These are phyloP conservation scores for Ramaria rubella DNA, from an alignment of 768 basidiomycete genomes.

Conservation along the genomic window DNA sequence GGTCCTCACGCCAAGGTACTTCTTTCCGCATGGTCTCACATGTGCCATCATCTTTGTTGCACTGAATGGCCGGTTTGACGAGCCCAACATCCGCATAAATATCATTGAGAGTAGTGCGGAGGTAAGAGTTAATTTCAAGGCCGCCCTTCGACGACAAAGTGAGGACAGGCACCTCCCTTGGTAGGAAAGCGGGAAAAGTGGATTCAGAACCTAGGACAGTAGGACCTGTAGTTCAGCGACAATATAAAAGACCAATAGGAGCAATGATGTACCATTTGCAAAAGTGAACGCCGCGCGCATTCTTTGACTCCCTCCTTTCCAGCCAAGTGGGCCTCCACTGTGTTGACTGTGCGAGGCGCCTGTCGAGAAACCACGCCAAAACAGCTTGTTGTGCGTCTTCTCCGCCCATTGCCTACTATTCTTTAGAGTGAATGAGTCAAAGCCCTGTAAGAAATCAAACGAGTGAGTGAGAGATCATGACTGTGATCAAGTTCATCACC, in stretches of 20 bases:
- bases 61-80: conserved; percentile 37
- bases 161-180: neutral
- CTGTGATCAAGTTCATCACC: conserved; percentile 80
- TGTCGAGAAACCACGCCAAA: conserved; percentile 95
- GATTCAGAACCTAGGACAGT: neutral
- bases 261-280: neutral
- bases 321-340: conserved; percentile 36
- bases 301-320: neutral
- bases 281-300: neutral
- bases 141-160: neutral
- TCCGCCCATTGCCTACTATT: conserved; percentile 87
- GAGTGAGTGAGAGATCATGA: conserved; percentile 92
- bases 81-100: conserved; percentile 58
- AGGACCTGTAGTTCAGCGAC: neutral
- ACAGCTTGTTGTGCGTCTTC: conserved; percentile 77
- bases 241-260: neutral
- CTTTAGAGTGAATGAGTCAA: conserved; percentile 76
- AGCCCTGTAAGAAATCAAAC: conserved; percentile 88
- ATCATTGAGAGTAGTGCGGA: conserved; percentile 37
- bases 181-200: neutral
- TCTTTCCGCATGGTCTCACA: conserved; percentile 39
- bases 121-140: neutral
- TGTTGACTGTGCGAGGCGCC: conserved; percentile 52
- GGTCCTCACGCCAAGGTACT: neutral
- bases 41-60: conserved; percentile 30